These are phyloP conservation scores for Saccharomycopsis hybrid DNA, from an alignment of 1,139 yeast species.

Conservation along the genomic window DNA sequence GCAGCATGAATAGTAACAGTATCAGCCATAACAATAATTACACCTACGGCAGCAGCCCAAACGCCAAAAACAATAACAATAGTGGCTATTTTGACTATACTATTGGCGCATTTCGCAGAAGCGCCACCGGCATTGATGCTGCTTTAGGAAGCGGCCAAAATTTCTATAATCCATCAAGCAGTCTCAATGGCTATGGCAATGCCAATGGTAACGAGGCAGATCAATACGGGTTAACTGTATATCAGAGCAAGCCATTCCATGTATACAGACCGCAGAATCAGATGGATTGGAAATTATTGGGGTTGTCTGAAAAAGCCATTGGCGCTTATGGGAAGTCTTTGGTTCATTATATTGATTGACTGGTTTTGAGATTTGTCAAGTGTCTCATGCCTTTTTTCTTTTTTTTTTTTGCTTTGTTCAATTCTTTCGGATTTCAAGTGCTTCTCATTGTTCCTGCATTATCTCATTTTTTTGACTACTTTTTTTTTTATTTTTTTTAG, in stretches of 20 bases:
- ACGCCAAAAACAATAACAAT: too few relatives aligned
- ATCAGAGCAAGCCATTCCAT: conserved; percentile 18
- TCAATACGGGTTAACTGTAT: conserved; percentile 13
- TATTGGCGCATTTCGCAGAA: conserved; percentile 16
- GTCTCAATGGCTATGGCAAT: not conserved
- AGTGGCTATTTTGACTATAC: conserved; percentile 13
- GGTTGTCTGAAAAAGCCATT: conserved; percentile 17
- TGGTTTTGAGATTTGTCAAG: too few relatives aligned
- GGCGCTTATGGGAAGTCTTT: conserved; percentile 16
- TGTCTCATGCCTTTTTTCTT: too few relatives aligned
- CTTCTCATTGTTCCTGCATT: too few relatives aligned
- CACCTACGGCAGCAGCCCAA: not conserved
- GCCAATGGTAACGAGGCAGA: conserved; percentile 6
- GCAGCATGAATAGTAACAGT: too few relatives aligned
- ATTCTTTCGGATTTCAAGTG: too few relatives aligned
- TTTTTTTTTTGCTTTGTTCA: too few relatives aligned
- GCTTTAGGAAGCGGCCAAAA: too few relatives aligned
- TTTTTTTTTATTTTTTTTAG: too few relatives aligned
- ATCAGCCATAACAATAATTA: not conserved
- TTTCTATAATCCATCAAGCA: too few relatives aligned
- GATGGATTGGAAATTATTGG: conserved; percentile 21
- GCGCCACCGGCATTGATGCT: too few relatives aligned
- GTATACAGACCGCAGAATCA: conserved; percentile 20
- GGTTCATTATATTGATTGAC: conserved; percentile 20
- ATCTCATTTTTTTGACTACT: too few relatives aligned